Base-by-base conservation (phyloP, 495 filamentous ascomycete species). In the Parathielavia appendiculata region DNA sequence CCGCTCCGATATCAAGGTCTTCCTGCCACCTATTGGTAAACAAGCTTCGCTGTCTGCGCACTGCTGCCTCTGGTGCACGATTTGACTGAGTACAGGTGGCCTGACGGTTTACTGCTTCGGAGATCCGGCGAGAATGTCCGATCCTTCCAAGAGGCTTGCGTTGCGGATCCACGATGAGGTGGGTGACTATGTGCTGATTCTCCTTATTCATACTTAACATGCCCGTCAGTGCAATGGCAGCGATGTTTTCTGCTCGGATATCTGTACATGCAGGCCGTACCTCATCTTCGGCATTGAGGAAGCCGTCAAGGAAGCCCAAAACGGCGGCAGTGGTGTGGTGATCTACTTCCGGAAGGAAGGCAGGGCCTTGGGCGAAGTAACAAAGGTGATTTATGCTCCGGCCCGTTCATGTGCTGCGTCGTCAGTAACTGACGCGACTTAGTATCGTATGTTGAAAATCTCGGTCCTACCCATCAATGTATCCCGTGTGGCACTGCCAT, bases 281-380 rank as follows among this genome's bases (percentile, higher is more conserved):
- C 83, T 98, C 56, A 93, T 95, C 62, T 98, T 93, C 68, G 93
- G 93, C 35, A 91, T 98, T 56, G 90, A 92, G 64, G 93, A 98
- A 73, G 93, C 93, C 8, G 92, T 98, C 59, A 92, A 91, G 64
- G 90, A 97, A 74, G 93, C 93, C 13, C 93, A 97, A 76, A 88
- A 86, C 51, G 93, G 93, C 48, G 93, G 93, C 41, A 91, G 86
- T 64, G 93, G 93, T 48, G 92, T 98, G 36, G 93, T 97, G 30
- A 96, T 98, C 71, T 98, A 98, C 73, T 98, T 98, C 84, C 89
- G 93, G 55, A 98, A 98, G 73, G 93, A 98, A 74, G 93, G 93
- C 11, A 82, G 92, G 58, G 92, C 93, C 32, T 75, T 97, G 12
- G 93, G 93, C n/a, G 93, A 98, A 73, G 93, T 98, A 23, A 95